Conservation (phyloP, 2,329 filamentous ascomycete species). For the Aureobasidium sp. region DNA sequence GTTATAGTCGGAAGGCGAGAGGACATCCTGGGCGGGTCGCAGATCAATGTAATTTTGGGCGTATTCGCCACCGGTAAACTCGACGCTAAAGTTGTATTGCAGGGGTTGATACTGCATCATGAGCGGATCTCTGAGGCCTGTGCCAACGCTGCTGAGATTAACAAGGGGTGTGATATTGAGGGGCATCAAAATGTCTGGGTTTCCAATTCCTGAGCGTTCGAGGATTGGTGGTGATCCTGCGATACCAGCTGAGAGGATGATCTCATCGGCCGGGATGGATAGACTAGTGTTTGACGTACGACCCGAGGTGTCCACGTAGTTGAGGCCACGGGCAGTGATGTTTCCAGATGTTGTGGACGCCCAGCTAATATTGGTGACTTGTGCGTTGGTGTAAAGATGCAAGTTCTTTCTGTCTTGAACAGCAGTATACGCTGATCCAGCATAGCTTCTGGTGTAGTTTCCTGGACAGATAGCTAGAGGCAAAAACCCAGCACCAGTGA, state of each 20-base stretch:
- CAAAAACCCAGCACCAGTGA: constrained; percentile 9
- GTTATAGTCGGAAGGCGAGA: constrained; percentile 9
- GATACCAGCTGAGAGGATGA: constrained; percentile 31
- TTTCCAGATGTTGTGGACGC: neutral
- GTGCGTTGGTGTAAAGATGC: constrained; percentile 1
- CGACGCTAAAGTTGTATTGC: constrained; percentile 9
- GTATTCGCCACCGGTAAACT: constrained; percentile 16
- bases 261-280: constrained; percentile 27
- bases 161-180: constrained; percentile 27
- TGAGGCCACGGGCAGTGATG: neutral
- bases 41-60: constrained; percentile 17
- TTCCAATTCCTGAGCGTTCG: constrained; percentile 32
- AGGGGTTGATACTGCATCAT: constrained; percentile 12
- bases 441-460: constrained; percentile 6
- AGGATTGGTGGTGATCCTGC: constrained; percentile 30
- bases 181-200: constrained; percentile 23
- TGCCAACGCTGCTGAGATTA: constrained; percentile 27
- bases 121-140: constrained; percentile 38
- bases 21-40: constrained; percentile 4
- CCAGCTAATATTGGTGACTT: constrained; percentile 3
- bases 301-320: neutral
- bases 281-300: constrained; percentile 16
- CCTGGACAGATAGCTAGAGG: constrained; percentile 1
- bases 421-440: constrained; percentile 10
- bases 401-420: neutral